phyloP scores from a whole-genome alignment of 2,329 filamentous ascomycete genomes.

The Ophiostoma sp. region DNA sequence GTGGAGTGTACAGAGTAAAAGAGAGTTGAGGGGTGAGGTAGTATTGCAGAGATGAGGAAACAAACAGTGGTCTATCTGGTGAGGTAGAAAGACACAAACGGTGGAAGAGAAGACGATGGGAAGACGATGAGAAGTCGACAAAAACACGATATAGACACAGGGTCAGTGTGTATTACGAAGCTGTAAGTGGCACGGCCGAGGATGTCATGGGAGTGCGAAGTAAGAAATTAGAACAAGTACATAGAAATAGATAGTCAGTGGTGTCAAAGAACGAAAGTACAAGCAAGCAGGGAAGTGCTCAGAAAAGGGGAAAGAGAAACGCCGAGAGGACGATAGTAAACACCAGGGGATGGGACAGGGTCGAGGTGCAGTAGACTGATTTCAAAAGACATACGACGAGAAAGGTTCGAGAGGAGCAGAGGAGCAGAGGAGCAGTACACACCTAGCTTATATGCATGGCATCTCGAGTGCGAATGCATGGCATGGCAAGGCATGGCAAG shows the following conservation, averaged over 20 bases:
- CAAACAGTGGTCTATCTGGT: background rate
- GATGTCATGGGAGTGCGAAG: background rate
- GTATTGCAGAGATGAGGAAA: background rate
- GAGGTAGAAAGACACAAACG: background rate
- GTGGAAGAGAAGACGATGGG: background rate
- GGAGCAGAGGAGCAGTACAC: background rate
- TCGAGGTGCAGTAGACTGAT: constrained; percentile 7
- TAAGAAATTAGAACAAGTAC: background rate
- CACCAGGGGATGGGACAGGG: background rate
- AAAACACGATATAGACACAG: background rate
- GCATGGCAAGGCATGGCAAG: background rate
- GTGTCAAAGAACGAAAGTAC: background rate
- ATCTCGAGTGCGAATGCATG: background rate
- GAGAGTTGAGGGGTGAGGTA: background rate
- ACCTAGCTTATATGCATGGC: background rate
- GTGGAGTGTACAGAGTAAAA: background rate
- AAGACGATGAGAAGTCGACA: background rate
- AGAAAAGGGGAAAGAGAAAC: constrained; percentile 5
- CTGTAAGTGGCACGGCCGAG: background rate
- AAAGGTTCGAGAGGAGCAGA: background rate
- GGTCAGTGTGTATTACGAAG: background rate
- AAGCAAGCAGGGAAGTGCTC: background rate
- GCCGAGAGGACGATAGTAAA: background rate
- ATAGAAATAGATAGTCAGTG: background rate
- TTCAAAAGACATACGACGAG: background rate